Base-by-base conservation (phyloP, 2,329 filamentous ascomycete species). In the Paraphoma sp. region DNA sequence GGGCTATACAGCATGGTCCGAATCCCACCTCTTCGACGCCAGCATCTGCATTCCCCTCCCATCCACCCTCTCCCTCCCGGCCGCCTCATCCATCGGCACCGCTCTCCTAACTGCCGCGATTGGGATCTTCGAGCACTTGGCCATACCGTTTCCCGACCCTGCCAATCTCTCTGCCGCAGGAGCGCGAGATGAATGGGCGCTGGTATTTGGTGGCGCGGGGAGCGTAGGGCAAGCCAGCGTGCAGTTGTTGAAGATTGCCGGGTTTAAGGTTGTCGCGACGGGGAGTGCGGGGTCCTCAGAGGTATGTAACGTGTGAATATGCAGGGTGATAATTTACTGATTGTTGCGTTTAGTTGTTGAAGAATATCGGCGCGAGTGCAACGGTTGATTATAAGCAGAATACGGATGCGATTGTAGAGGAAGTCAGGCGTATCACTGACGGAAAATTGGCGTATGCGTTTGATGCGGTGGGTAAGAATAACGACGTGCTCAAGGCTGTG, bases 161-260 rank as follows among this genome's bases (percentile, higher is more conserved):
- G 45, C 56, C 6, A 48, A 54, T 66, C 53, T 69, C 62, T 60
- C 65, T 6, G 44, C 10, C 4, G 8, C 8, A 2, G 43, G 56
- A 4, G 36, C 49, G n/a, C 64, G 57, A 33, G 58, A 60, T 40
- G 70, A 73, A 60, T 76, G 73, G 73, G 65, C 65, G 14, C 51
- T 76, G 30, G 64, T 77, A 6, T 67, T 75, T 41, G 73, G 73
- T 29, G 74, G 73, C 18, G 65, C 71, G 6, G 69, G 68, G 56
- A 68, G 60, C 44, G 70, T 75, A 14, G 74, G 74, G 7, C 73
- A 70, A 51, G 69, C 62, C 45, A 69, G 69, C 14, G 63, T 76
- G 41, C 68, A 75, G 64, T 51, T 74, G n/a, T 59, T 74, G 14
- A 66, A 65, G 36, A 56, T 57, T 6, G 53, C 54, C 41, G 73